Evolutionary conservation across 768 basidiomycete genomes (phyloP).

Genomic region (Tylopilus intermedius): DNA sequence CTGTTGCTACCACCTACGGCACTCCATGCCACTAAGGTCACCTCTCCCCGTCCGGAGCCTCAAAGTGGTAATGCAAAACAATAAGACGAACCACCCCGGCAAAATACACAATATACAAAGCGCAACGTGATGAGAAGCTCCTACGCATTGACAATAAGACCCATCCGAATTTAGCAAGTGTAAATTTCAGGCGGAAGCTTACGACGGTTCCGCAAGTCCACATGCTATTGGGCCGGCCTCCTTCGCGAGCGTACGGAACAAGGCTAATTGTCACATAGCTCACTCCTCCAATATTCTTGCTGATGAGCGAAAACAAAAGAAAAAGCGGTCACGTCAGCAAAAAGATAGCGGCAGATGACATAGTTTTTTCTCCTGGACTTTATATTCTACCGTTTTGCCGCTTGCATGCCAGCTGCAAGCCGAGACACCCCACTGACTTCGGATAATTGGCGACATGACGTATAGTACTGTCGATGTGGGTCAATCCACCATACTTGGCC

Average conservation of each 20-base stretch:
- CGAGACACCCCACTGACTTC: not conserved
- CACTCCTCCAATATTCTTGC: not conserved
- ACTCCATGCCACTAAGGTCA: not conserved
- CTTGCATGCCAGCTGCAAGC: not conserved
- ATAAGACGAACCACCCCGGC: slow-evolving; percentile 14
- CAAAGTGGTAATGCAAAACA: slow-evolving; percentile 14
- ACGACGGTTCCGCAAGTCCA: not conserved
- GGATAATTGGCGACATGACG: not conserved
- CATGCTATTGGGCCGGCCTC: not conserved
- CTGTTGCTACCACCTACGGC: not conserved
- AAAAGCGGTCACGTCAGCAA: not conserved
- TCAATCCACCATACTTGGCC: not conserved
- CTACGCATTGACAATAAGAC: slow-evolving; percentile 15
- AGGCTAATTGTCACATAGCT: not conserved
- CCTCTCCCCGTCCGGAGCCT: not conserved
- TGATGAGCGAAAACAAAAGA: slow-evolving; percentile 7
- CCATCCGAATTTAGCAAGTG: slow-evolving; percentile 17
- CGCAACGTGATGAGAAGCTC: slow-evolving; percentile 5
- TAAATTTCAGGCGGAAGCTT: slow-evolving; percentile 9
- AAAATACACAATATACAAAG: not conserved
- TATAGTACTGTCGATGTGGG: not conserved
- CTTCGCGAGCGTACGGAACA: slow-evolving; percentile 1
- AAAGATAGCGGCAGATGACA: not conserved
- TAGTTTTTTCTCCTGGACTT: not conserved
- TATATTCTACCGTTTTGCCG: not conserved